A percentile compares a stretch with the other conserved stretches of the same genome.
phyloP scores from a whole-genome alignment of 768 basidiomycete genomes.

The Mycena alexandri region DNA sequence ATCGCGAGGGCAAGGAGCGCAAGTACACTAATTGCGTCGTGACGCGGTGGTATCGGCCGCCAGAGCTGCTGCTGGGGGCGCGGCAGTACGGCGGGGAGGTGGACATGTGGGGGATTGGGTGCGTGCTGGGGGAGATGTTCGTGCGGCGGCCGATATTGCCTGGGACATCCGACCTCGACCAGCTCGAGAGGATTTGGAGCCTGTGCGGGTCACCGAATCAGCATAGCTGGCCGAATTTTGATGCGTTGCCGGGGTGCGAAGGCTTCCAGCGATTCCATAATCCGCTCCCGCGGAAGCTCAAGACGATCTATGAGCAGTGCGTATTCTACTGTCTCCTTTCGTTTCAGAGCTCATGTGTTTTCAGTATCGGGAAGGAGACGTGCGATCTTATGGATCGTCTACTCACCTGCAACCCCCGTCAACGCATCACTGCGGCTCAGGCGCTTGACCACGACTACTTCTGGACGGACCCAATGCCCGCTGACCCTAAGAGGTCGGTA shows the following conservation, averaged over 20 bases:
- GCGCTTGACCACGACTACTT: constrained; percentile 96
- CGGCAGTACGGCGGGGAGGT: constrained; percentile 93
- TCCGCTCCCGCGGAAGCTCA: constrained; percentile 63
- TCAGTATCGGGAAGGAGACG: constrained; percentile 78
- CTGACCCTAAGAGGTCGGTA: constrained; percentile 83
- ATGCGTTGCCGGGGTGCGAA: constrained; percentile 82
- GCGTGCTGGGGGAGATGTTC: constrained; percentile 98
- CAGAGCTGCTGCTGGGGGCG: constrained; percentile 91
- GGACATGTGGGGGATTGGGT: constrained; percentile 99
- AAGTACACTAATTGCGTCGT: constrained; percentile 97
- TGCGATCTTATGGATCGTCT: constrained; percentile 87
- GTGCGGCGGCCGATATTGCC: constrained; percentile 86
- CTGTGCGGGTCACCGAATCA: constrained; percentile 92
- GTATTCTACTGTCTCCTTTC: constrained; percentile 42
- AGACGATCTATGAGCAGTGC: constrained; percentile 70
- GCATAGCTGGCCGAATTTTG: constrained; percentile 84
- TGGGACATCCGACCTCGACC: constrained; percentile 91
- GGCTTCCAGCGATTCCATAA: constrained; percentile 73
- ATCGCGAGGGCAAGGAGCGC: constrained; percentile 61
- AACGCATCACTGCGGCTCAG: constrained; percentile 85
- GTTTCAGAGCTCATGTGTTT: constrained; percentile 26
- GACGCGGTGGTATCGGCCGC: constrained; percentile 95
- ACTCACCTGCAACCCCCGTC: constrained; percentile 84
- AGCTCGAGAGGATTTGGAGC: constrained; percentile 89
- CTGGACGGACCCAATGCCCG: constrained; percentile 91